phyloP scores from a whole-genome alignment of 2,329 filamentous ascomycete species.

The Xylaria sp. region DNA sequence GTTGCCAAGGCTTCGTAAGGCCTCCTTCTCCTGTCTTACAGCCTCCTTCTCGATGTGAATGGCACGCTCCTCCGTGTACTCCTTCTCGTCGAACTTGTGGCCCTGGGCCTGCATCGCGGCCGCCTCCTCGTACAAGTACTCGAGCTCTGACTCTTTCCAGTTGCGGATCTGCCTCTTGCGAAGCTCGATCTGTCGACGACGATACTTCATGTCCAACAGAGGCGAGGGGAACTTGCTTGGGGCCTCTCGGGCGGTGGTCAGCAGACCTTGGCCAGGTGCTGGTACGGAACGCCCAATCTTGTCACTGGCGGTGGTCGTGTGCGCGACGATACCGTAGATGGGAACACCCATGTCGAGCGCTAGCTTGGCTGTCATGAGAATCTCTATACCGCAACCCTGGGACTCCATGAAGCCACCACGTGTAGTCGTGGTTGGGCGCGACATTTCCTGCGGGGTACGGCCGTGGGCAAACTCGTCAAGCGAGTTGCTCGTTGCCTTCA shows the following conservation, averaged over 20 bases:
- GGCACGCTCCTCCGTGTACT: slow-evolving; percentile 84
- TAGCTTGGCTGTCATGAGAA: slow-evolving; percentile 97
- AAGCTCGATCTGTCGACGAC: slow-evolving; percentile 89
- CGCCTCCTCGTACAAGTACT: slow-evolving; percentile 91
- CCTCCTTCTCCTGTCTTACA: slow-evolving; percentile 87
- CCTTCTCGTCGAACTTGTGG: slow-evolving; percentile 75
- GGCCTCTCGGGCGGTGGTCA: slow-evolving; percentile 92
- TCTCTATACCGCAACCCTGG: slow-evolving; percentile 95
- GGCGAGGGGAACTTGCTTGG: slow-evolving; percentile 92
- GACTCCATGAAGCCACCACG: slow-evolving; percentile 99
- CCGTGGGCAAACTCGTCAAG: slow-evolving; percentile 96
- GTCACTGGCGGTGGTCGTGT: slow-evolving; percentile 95
- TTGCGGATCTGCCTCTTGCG: slow-evolving; percentile 93
- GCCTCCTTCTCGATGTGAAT: slow-evolving; percentile 88
- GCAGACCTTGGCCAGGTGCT: slow-evolving; percentile 92
- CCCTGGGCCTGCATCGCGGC: slow-evolving; percentile 85
- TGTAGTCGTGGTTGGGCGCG: slow-evolving; percentile 93
- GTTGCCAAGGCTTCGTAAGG: slow-evolving; percentile 90
- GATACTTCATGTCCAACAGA: slow-evolving; percentile 95
- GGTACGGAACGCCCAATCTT: slow-evolving; percentile 98
- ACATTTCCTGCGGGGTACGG: slow-evolving; percentile 96
- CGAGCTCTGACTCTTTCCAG: slow-evolving; percentile 93
- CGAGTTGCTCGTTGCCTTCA: slow-evolving; percentile 98
- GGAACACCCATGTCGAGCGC: slow-evolving; percentile 98
- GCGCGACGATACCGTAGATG: slow-evolving; percentile 90